Conservation (phyloP, 148 eudicot genomes). For the Amaranthus cruentus region DNA sequence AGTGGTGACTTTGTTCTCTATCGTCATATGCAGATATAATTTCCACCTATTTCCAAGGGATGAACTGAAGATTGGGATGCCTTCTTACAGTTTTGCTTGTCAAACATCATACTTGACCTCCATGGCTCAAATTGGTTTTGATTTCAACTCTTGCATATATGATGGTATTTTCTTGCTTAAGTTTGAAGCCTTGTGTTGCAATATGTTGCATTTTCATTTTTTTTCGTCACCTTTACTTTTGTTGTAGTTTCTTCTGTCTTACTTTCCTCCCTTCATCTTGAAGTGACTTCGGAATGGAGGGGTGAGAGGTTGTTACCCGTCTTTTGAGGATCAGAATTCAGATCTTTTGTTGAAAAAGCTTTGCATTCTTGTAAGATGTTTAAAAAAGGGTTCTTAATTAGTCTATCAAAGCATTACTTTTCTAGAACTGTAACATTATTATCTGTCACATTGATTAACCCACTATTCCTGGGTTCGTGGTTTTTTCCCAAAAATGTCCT, state of each 20-base stretch:
- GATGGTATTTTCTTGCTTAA: slow-evolving; percentile 47
- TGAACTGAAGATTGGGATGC: slow-evolving; percentile 76
- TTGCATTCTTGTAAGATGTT: not conserved
- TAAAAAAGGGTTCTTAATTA: not conserved
- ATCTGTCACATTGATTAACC: not conserved
- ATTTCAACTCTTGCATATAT: slow-evolving; percentile 85
- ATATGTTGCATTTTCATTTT: not conserved
- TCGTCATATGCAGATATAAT: slow-evolving; percentile 60
- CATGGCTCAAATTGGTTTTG: slow-evolving; percentile 90
- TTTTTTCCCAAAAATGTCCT: not conserved
- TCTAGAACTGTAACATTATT: not conserved
- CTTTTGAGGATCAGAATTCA: not conserved
- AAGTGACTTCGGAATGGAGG: not conserved
- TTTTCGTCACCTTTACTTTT: not conserved
- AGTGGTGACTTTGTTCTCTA: slow-evolving; percentile 8
- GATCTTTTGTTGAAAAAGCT: not conserved
- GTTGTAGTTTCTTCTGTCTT: not conserved
- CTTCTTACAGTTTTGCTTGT: slow-evolving; percentile 82
- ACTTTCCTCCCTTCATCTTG: too few relatives aligned
- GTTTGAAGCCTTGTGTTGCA: not conserved
- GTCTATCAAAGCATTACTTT: not conserved
- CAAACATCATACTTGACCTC: slow-evolving; percentile 83
- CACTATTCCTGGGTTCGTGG: not conserved
- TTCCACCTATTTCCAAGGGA: slow-evolving; percentile 95
- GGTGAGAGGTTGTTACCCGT: not conserved